A percentile compares a stretch with the other conserved stretches of the same genome.
Evolutionary conservation across 768 basidiomycete species (phyloP).

Genomic region (Leccinum fibrillosum): DNA sequence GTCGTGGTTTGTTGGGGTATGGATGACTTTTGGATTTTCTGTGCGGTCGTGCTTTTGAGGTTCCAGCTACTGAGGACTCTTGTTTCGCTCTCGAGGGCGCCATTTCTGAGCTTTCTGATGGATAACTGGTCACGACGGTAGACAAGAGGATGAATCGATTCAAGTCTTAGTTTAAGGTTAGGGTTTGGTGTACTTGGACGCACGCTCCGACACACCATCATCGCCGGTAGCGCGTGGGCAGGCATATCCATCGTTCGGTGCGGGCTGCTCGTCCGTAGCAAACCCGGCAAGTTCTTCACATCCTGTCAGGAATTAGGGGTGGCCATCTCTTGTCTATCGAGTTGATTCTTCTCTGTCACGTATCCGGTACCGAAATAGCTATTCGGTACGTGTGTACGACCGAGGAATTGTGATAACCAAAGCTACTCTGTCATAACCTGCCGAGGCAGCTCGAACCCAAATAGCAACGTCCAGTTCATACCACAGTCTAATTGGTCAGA

Average conservation of each 20-base stretch:
- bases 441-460: background rate
- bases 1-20: slow-evolving; percentile 12
- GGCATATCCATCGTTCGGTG: no score
- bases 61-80: background rate
- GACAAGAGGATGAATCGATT: background rate
- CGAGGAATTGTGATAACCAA: background rate
- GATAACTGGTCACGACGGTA: no score
- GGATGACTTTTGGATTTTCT: slow-evolving; percentile 14
- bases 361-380: background rate
- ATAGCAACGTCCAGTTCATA: background rate
- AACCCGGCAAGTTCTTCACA: no score
- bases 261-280: no score
- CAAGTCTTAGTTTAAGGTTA: slow-evolving; percentile 14
- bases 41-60: slow-evolving; percentile 14
- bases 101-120: slow-evolving; percentile 6
- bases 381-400: background rate
- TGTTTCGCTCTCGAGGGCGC: slow-evolving; percentile 16
- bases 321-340: no score
- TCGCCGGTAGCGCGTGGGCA: no score
- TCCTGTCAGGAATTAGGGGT: no score
- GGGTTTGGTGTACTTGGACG: background rate
- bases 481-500: background rate
- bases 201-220: no score
- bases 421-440: background rate
- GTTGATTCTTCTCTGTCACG: background rate